Evolutionary conservation across 2,329 filamentous ascomycete genomes (phyloP).

Genomic region (Colletotrichum sansevieriae): DNA sequence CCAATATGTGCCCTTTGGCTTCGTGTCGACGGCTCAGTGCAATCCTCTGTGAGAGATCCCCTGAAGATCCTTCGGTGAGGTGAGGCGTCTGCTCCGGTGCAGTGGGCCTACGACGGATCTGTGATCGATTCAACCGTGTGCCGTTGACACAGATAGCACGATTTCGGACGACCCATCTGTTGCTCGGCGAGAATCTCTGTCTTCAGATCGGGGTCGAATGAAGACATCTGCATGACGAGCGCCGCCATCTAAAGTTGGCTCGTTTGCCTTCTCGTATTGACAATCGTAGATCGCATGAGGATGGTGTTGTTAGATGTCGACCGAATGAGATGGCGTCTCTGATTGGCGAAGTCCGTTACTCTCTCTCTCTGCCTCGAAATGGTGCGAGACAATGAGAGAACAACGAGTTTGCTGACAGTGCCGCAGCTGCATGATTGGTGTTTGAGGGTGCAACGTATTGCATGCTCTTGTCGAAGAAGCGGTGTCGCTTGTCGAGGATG

Average conservation of each 20-base stretch:
- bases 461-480: neutral
- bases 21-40: neutral
- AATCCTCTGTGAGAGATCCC: too few species aligned
- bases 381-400: neutral
- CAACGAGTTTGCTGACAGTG: neutral
- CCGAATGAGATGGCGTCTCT: neutral
- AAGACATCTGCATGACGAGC: neutral
- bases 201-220: neutral
- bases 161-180: neutral
- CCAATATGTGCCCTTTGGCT: neutral
- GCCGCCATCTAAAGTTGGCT: neutral
- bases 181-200: slow-evolving; percentile 4
- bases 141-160: neutral
- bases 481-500: slow-evolving; percentile 14
- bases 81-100: neutral
- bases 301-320: too few species aligned
- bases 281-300: neutral
- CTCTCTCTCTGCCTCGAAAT: neutral
- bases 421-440: neutral
- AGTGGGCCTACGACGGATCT: slow-evolving; percentile 8
- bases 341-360: neutral
- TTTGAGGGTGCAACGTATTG: neutral
- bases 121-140: neutral
- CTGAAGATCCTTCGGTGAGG: neutral
- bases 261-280: slow-evolving; percentile 1